These are phyloP conservation scores for Collybia nuda DNA, from an alignment of 768 basidiomycete genomes.

Conservation along the genomic window DNA sequence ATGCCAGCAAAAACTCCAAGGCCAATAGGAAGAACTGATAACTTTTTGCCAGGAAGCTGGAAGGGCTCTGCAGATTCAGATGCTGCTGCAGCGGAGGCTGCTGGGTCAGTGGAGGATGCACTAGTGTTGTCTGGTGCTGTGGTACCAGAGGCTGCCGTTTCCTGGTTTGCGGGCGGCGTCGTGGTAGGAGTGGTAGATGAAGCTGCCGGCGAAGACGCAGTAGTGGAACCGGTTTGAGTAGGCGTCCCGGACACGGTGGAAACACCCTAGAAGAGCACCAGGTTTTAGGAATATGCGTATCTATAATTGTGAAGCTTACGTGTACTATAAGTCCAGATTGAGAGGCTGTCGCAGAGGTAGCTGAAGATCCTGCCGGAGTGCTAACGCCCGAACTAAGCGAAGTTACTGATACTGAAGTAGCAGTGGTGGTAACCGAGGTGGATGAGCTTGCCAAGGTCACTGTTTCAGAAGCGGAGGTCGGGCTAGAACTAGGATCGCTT, in stretches of 20 bases:
- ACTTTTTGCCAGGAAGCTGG: slow-evolving; percentile 66
- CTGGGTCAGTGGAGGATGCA: slow-evolving; percentile 8
- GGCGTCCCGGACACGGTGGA: slow-evolving; percentile 15
- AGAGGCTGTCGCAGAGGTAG: slow-evolving; percentile 12
- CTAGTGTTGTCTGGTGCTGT: slow-evolving; percentile 13
- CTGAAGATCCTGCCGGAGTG: slow-evolving; percentile 2
- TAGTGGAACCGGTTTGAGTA: slow-evolving; percentile 5
- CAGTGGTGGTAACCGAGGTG: not conserved
- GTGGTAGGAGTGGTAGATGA: slow-evolving; percentile 8
- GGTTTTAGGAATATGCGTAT: not conserved
- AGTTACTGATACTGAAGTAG: not conserved
- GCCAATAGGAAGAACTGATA: slow-evolving; percentile 80
- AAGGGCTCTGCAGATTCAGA: slow-evolving; percentile 44
- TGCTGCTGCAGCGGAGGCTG: slow-evolving; percentile 31
- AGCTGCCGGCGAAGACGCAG: slow-evolving; percentile 15
- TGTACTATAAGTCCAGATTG: slow-evolving; percentile 10
- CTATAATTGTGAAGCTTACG: slow-evolving; percentile 5
- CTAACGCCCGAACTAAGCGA: not conserved
- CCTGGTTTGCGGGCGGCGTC: not conserved
- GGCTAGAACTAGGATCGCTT: not conserved
- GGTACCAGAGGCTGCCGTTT: slow-evolving; percentile 6
- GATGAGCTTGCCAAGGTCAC: too few species aligned
- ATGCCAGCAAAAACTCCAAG: slow-evolving; percentile 85
- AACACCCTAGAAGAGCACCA: slow-evolving; percentile 9
- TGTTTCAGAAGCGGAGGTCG: slow-evolving; percentile 5